Evolutionary conservation across 169 alveolate species (phyloP), one percentile per base, ranked within the genome.

Genomic region (Cyclospora cayetanensis): DNA sequence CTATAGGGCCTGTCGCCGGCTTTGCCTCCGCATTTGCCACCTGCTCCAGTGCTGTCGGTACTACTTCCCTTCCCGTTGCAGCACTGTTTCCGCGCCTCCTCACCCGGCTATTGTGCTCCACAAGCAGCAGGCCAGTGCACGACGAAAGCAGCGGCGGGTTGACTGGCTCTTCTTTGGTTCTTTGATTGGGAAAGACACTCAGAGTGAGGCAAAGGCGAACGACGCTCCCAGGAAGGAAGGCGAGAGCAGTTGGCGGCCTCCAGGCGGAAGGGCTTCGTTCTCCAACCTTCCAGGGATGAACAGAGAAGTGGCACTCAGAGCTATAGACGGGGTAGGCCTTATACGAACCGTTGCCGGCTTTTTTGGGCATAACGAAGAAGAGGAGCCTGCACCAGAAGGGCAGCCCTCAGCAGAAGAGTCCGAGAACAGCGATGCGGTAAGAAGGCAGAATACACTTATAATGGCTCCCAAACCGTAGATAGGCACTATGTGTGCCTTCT

Each of bases 61-160:
- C 9, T 66, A 66, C 79, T 66, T 27, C 43, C 79, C 79, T 20
- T 7, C 7, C 22, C 7, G 55, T 15, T 20, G 79, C 79, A 29
- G 79, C 79, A 29, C 46, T 27, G 25, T 9, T 25, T 5, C 39
- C 31, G 43, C 79, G 22, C 37, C 20, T 9, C 79, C 42, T 5
- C 79, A 66, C 22, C 79, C 79, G 5, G 79, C 79, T n/a, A 43
- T 66, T 9, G 37, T 66, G 79, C 79, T 27, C 46, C 79, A 66
- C 9, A 29, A 66, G 43, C 70, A 55, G 70, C 70, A 55, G n/a
- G 29, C 70, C 9, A 29, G 34, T 15, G 70, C 70, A 55, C 15
- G 70, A 11, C 15, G 70, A 29, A 7, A 29, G 29, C 70, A 55
- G 70, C 15, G 70, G 31, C 70, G 70, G 9, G 70, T 55, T 20